Percentiles rank a stretch among this genome's conserved stretches.
These are phyloP conservation scores for Apocynum venetum DNA, from an alignment of 257 asterid species.

Conservation along the genomic window DNA sequence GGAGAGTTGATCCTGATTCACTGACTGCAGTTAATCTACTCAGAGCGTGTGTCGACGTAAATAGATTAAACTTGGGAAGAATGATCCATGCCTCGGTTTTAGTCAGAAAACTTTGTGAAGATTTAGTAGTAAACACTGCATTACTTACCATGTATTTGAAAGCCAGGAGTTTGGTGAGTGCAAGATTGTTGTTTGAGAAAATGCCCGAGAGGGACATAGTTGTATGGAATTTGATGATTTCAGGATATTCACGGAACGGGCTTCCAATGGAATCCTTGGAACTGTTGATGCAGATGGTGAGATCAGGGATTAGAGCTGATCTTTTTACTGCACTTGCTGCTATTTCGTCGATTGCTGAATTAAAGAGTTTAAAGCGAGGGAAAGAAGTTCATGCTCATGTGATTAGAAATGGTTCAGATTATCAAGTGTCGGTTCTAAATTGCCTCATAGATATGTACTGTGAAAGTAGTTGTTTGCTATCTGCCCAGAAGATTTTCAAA, in stretches of 20 bases:
- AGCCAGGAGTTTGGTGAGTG: neutral
- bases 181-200: neutral
- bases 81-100: constrained; percentile 3
- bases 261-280: neutral
- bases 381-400: neutral
- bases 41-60: neutral
- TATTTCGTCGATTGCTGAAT: neutral
- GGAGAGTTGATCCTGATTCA: neutral
- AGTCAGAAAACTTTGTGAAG: neutral
- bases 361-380: neutral
- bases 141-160: neutral
- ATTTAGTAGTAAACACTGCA: neutral
- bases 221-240: neutral
- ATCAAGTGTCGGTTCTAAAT: neutral
- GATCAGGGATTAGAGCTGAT: neutral
- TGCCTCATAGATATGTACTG: constrained; percentile 5
- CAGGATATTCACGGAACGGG: neutral
- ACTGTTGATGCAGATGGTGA: neutral
- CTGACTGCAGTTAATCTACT: neutral
- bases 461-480: neutral
- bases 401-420: constrained; percentile 7
- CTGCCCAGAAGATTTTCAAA: neutral
- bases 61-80: neutral
- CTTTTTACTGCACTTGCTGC: neutral
- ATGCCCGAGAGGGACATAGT: neutral